Evolutionary conservation across 768 basidiomycete genomes (phyloP).

Genomic region (Mycena vitilis): DNA sequence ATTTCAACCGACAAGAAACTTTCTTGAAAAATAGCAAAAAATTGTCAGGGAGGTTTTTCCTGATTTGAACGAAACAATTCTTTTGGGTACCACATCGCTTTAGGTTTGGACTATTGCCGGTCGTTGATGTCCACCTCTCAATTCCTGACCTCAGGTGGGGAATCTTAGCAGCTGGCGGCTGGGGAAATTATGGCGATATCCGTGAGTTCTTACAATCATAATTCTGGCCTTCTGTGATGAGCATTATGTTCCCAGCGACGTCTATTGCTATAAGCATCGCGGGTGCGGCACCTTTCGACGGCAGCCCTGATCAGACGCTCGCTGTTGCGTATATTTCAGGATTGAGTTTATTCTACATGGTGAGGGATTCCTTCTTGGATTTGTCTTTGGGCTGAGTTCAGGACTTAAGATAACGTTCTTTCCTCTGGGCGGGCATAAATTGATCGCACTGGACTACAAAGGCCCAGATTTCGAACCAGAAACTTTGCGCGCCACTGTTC

Average conservation of each 20-base stretch:
- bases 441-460: constrained; percentile 70
- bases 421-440: constrained; percentile 66
- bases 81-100: constrained; percentile 87
- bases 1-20: no score
- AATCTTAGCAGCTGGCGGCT: constrained; percentile 74
- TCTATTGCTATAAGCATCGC: constrained; percentile 74
- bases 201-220: constrained; percentile 55
- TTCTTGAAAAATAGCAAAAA: no score
- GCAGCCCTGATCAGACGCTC: constrained; percentile 65
- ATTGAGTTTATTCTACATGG: constrained; percentile 70
- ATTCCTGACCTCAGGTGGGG: constrained; percentile 47
- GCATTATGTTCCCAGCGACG: constrained; percentile 57
- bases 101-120: constrained; percentile 50
- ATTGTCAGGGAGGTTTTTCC: no score
- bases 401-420: constrained; percentile 69
- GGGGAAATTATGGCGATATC: constrained; percentile 77
- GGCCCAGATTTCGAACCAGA: constrained; percentile 73
- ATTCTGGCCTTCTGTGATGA: background rate
- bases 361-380: constrained; percentile 41
- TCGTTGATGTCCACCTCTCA: background rate
- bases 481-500: constrained; percentile 60
- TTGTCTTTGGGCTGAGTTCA: no score
- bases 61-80: constrained; percentile 65
- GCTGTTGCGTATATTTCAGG: constrained; percentile 75
- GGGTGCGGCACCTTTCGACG: constrained; percentile 70